phyloP scores from a whole-genome alignment of 768 basidiomycete genomes.

The Piloderma croceum region DNA sequence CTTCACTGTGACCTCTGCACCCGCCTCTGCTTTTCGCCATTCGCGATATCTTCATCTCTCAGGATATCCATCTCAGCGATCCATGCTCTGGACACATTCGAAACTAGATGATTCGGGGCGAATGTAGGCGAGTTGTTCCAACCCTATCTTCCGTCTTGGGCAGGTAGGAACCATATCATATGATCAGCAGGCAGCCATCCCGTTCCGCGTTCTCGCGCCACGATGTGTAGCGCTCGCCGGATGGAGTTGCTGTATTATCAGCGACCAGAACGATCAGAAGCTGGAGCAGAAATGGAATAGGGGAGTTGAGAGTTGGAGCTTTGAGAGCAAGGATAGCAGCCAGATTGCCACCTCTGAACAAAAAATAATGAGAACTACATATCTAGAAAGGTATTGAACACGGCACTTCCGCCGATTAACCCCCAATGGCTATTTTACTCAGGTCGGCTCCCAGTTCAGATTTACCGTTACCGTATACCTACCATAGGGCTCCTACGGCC shows the following conservation, averaged over 20 bases:
- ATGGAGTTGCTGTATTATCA: slow-evolving; percentile 57
- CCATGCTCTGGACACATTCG: slow-evolving; percentile 51
- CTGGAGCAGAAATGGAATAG: slow-evolving; percentile 54
- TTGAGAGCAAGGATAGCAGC: slow-evolving; percentile 63
- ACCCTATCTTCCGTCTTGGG: slow-evolving; percentile 54
- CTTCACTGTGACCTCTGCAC: too few relatives aligned
- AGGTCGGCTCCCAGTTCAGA: slow-evolving; percentile 43
- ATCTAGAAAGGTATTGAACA: too few relatives aligned
- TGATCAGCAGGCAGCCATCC: slow-evolving; percentile 55
- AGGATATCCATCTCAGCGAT: slow-evolving; percentile 65
- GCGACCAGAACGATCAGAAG: slow-evolving; percentile 67
- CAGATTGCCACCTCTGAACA: slow-evolving; percentile 59
- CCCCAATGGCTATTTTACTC: slow-evolving; percentile 58
- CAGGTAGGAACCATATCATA: slow-evolving; percentile 77
- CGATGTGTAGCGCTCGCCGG: slow-evolving; percentile 32
- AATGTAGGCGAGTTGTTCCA: slow-evolving; percentile 71
- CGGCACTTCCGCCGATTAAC: too few relatives aligned
- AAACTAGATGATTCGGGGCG: slow-evolving; percentile 50
- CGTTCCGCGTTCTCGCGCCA: slow-evolving; percentile 53
- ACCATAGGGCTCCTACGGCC: slow-evolving; percentile 60
- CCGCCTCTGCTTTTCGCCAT: slow-evolving; percentile 49
- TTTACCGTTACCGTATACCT: slow-evolving; percentile 49
- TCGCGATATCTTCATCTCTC: slow-evolving; percentile 58
- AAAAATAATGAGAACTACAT: slow-evolving; percentile 7
- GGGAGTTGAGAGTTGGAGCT: slow-evolving; percentile 42